Conservation (phyloP, 129 eudicot genomes). For the Saposhnikovia divaricata region DNA sequence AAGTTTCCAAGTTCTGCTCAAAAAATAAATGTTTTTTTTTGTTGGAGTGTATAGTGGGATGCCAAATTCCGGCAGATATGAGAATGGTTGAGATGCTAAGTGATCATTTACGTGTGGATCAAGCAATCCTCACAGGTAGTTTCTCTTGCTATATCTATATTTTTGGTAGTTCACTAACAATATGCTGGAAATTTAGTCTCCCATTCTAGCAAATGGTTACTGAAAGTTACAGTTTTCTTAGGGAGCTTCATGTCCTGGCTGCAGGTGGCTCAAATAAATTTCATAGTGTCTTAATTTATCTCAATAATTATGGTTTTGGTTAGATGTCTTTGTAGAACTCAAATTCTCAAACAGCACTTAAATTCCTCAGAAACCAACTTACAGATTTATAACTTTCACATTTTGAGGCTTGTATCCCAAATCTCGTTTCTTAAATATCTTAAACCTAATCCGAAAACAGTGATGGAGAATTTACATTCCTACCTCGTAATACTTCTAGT, state of each 20-base stretch:
- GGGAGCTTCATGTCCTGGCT: background rate
- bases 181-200: background rate
- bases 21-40: slow-evolving; percentile 10
- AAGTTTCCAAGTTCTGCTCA: background rate
- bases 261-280: background rate
- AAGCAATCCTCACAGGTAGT: slow-evolving; percentile 97
- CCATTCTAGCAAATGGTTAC: background rate
- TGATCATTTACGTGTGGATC: slow-evolving; percentile 88
- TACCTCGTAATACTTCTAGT: background rate
- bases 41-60: slow-evolving; percentile 55
- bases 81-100: slow-evolving; percentile 86
- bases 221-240: background rate
- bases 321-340: background rate
- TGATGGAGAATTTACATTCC: background rate
- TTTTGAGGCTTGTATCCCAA: background rate
- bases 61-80: slow-evolving; percentile 96
- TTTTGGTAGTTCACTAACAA: background rate
- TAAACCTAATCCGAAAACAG: background rate
- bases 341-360: background rate
- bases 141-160: background rate
- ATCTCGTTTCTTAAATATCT: background rate
- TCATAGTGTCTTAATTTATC: background rate
- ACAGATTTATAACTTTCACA: background rate
- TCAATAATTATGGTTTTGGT: background rate
- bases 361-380: background rate